phyloP scores from a whole-genome alignment of 1,139 yeast genomes.

The Lodderomyces orthopsilosis region DNA sequence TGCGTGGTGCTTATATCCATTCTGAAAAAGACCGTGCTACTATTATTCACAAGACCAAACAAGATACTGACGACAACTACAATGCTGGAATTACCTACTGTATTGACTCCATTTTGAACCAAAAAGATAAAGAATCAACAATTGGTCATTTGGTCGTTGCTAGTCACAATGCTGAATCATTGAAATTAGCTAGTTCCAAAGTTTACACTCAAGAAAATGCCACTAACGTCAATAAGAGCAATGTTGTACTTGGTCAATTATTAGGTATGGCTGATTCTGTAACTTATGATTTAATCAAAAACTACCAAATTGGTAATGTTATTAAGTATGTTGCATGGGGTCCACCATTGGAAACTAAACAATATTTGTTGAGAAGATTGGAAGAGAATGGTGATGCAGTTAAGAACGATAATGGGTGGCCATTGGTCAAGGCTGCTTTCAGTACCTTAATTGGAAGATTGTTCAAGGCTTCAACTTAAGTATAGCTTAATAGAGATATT shows the following conservation, averaged over 20 bases:
- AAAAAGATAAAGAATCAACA: slow-evolving; percentile 45
- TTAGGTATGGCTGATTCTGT: slow-evolving; percentile 95
- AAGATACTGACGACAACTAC: slow-evolving; percentile 73
- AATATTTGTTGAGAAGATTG: slow-evolving; percentile 82
- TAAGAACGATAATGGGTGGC: slow-evolving; percentile 82
- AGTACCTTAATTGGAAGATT: slow-evolving; percentile 42
- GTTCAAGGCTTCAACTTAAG: slow-evolving; percentile 15
- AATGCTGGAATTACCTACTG: slow-evolving; percentile 67
- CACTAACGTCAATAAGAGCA: slow-evolving; percentile 44
- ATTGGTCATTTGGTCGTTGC: slow-evolving; percentile 91
- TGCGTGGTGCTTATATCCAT: slow-evolving; percentile 97
- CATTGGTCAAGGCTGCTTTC: slow-evolving; percentile 58
- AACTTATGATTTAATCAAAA: slow-evolving; percentile 68
- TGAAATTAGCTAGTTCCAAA: slow-evolving; percentile 63
- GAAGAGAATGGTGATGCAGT: slow-evolving; percentile 98
- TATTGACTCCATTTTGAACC: slow-evolving; percentile 56
- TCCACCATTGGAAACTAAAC: slow-evolving; percentile 91
- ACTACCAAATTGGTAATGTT: slow-evolving; percentile 67
- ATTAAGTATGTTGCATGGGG: slow-evolving; percentile 99
- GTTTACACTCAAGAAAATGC: slow-evolving; percentile 28
- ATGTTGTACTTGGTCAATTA: slow-evolving; percentile 85
- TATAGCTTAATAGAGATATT: not conserved
- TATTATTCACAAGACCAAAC: slow-evolving; percentile 73
- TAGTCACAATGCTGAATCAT: slow-evolving; percentile 83
- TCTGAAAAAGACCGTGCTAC: slow-evolving; percentile 69